Evolutionary conservation across 2,329 filamentous ascomycete genomes (phyloP).

Genomic region (Simplicillium sp.): DNA sequence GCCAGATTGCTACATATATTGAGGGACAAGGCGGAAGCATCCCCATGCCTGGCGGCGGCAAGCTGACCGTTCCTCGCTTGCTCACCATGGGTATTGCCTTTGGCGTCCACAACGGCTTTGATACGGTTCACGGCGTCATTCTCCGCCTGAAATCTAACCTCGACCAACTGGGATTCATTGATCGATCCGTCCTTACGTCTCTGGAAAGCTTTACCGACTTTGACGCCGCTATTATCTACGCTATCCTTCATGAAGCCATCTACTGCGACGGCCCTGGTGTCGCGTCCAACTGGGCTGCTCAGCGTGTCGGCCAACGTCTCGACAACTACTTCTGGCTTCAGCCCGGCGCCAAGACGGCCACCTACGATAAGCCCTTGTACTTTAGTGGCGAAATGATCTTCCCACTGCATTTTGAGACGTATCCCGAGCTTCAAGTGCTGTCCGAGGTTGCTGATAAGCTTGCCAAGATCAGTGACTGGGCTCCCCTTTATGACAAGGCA

Average conservation of each 20-base stretch:
- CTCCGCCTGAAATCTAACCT: slow-evolving; percentile 64
- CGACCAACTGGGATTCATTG: slow-evolving; percentile 66
- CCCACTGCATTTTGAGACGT: slow-evolving; percentile 74
- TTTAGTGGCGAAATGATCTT: slow-evolving; percentile 94
- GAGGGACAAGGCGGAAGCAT: slow-evolving; percentile 44
- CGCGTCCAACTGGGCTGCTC: slow-evolving; percentile 66
- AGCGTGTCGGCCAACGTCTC: slow-evolving; percentile 46
- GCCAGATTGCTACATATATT: slow-evolving; percentile 57
- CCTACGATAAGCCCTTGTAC: slow-evolving; percentile 45
- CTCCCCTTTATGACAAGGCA: slow-evolving; percentile 63
- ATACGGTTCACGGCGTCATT: slow-evolving; percentile 65
- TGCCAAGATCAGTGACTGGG: slow-evolving; percentile 62
- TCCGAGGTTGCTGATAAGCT: slow-evolving; percentile 61
- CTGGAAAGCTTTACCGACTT: slow-evolving; percentile 61
- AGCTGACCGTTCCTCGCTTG: slow-evolving; percentile 63
- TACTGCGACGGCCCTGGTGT: slow-evolving; percentile 63
- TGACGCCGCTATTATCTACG: slow-evolving; percentile 74
- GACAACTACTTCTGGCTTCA: slow-evolving; percentile 42
- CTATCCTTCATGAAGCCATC: slow-evolving; percentile 76
- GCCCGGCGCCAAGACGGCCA: slow-evolving; percentile 14
- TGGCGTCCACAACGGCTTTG: slow-evolving; percentile 69
- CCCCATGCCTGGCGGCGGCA: slow-evolving; percentile 61
- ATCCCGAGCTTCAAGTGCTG: slow-evolving; percentile 63
- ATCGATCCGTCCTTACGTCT: slow-evolving; percentile 56
- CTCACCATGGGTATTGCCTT: slow-evolving; percentile 70